Evolutionary conservation across 2,329 filamentous ascomycete species (phyloP), one percentile per base, ranked within the genome.

Genomic region (Cadophora sp.): DNA sequence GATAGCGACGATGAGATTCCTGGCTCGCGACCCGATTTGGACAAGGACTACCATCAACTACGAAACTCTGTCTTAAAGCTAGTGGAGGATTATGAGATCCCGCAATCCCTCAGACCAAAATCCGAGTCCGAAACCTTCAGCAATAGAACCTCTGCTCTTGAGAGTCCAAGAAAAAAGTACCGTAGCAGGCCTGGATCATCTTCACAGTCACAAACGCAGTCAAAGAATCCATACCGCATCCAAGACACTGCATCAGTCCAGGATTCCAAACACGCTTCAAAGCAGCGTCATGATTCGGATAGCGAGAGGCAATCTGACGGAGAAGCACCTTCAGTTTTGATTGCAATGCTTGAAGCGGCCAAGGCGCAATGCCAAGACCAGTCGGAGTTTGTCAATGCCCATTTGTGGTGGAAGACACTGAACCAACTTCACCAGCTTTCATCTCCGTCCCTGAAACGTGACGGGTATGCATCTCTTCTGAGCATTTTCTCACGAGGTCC

Each of bases 331-430:
- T 77, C 85, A 0, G 84, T 90, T 5, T 80, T 93, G 13, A 84
- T 92, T 48, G 84, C 86, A 0, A 94, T 94, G 90, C 85, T 94
- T 33, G 89, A 91, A 70, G 89, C 90, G 20, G 92, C 92, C 18
- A 91, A 91, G 71, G 84, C 89, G 0, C 91, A 93, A 76, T 94
- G 92, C 64, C 89, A 92, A 72, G 88, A 91, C 27, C 88, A 91
- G 68, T 91, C 91, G 0, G 93, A 97, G 76, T 97, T 94, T 74
- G 88, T 96, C 59, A 90, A 90, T 36, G 91, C 93, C 0, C 92
- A 96, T 73, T 85, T 92, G 61, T 97, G 95, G 81, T 95, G 92
- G 89, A 91, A 90, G 76, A 94, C 93, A 0, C 81, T 95, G 33
- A 88, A 92, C 68, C 90, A 93, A 69, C 84, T 97, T 20, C 87